Base-by-base conservation (phyloP, 805 yeast genomes). In the Saitoella complicata region DNA sequence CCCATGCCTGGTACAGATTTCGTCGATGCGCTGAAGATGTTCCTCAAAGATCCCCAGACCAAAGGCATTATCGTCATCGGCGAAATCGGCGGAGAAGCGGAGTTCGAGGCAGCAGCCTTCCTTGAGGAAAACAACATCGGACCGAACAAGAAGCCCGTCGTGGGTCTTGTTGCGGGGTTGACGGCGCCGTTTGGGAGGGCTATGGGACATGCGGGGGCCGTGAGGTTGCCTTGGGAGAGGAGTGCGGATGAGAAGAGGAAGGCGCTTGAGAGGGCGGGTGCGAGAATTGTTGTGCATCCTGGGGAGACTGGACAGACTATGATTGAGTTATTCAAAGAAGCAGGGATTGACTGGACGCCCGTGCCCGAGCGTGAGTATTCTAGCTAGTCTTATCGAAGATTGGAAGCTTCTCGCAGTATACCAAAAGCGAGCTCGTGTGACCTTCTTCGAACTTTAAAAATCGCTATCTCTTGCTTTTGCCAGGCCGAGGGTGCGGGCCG, bases 191-290 rank as follows among this genome's bases (percentile, higher is more conserved):
- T 96, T 66, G 98, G 98, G 64, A 88, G 96, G 71, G 87, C 98
- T 76, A 91, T 91, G 97, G 98, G 98, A 58, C 98, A 91, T 69
- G 97, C 98, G 48, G 98, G 98, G 73, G 98, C 98, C 67, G 85
- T 91, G 60, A 88, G 91, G 53, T 84, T 95, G 54, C 98, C 98
- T 65, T 95, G 97, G 64, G 87, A 88, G 71, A 96, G 97, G 67
- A 95, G 88, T 63, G 98, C 98, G 53, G 80, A 80, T 62, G 84
- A 94, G 54, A 91, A 91, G 78, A 91, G 88, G 62, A 78, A 78
- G 54, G 95, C 97, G 52, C 74, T 91, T 60, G 76, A 80, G 62
- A 70, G 78, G 51, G 97, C 96, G 51, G 91, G 94, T 64, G 96
- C 21, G 21, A 21, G 21, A 21, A 21, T 21, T 21, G 21, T 21